Base-by-base conservation (phyloP, 805 yeast genomes). In the Saturnispora quitensis region DNA sequence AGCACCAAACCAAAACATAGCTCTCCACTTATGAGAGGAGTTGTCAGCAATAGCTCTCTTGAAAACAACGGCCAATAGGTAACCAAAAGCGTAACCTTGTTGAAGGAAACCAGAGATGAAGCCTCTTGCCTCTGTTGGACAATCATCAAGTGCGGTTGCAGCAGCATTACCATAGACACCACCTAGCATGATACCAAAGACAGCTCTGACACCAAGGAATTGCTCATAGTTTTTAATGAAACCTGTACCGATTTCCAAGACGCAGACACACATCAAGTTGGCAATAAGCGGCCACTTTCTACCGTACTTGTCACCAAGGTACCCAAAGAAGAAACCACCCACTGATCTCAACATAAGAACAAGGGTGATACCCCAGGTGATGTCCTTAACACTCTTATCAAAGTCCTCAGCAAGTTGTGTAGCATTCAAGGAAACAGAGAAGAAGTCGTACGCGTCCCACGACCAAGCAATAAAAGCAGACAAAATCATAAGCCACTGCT, bases 51-150 rank as follows among this genome's bases (percentile, higher is more conserved):
- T 76, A 34, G 84, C 84, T 63, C 88, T 72, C 55, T 77, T 77
- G 68, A 82, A 83, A 24, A 82, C 71, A 47, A 81, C 86, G 5
- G 81, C 87, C 53, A 82, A 62, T 25, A 83, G 67, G 58, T 81
- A 82, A 24, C 89, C 89, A 46, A 83, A 74, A 0, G 86, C 83
- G 58, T 83, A 88, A 55, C 95, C 95, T 64, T 86, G 85, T 67
- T 87, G 95, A 62, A 88, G 78, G 42, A 86, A 65, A 46, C 87
- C 88, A 35, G 82, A 76, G 46, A 82, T 66, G 52, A 81, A 71
- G 45, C 86, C 84, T 66, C 78, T 70, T 34, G 84, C 77, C 35
- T 65, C 71, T 27, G 63, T 59, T 12, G 83, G 82, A 57, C 77
- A 70, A 62, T 76, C 81, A 55, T 77, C 82, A 40, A 78, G 58